Evolutionary conservation across 805 yeast species (phyloP), one percentile per base, ranked within the genome.

Genomic region (Yamadazyma ubonensis): DNA sequence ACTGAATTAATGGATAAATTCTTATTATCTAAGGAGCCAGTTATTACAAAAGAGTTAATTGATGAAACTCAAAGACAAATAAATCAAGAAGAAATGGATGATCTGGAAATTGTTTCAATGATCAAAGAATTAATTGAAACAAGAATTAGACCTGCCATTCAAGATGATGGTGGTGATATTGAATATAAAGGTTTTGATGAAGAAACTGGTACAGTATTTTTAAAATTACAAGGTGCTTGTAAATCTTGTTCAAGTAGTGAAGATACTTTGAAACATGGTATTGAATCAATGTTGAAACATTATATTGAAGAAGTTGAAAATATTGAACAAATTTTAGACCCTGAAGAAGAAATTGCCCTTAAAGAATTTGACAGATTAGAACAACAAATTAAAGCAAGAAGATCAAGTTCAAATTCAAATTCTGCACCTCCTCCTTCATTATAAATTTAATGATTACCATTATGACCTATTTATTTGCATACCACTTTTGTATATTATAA

Each of bases 161-260:
- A 89, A 66, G 99, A 93, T 55, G 99, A 93, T 55, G 99, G 99
- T 46, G 99, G 99, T 23, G 98, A 93, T 57, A 82, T 93, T 46
- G 90, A 87, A 52, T 95, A 81, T 59, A 76, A 86, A 43, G 93
- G 87, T 5, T 90, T 86, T 57, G 87, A 86, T 42, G 88, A 84
- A 47, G 86, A 83, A 43, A 74, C 84, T 0, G 99, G 99, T 1
- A 80, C 84, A 10, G 98, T 95, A 5, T 86, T 79, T 59, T 76
- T 93, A 52, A 88, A 86, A 58, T 70, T 93, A 33, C 90, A 87
- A 53, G 99, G 99, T 35, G 98, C 99, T 6, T 93, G 99, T 65
- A 83, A 95, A 39, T 78, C 95, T 2, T 93, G 99, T 53, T 88
- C 95, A 3, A 74, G 89, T 6, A 84, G 95, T 55, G 87, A 87